Conservation (phyloP, 106 monocot genomes). For the Acorus calamus region DNA sequence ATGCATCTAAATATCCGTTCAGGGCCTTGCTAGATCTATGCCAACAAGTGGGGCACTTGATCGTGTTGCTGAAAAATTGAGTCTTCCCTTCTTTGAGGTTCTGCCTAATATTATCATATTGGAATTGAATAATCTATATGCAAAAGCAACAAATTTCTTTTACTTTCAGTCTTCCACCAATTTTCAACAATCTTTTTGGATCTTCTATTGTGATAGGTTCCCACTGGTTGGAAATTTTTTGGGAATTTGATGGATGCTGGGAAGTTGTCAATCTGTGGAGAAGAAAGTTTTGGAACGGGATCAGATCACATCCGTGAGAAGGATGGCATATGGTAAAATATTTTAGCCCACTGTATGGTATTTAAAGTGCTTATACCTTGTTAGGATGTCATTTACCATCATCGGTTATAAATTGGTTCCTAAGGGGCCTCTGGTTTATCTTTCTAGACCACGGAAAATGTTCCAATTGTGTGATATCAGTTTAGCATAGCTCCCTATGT, state of each 20-base stretch:
- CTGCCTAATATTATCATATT: neutral
- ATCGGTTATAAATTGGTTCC: no score
- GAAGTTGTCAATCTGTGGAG: constrained; percentile 93
- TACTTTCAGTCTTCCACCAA: no score
- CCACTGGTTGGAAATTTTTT: constrained; percentile 99
- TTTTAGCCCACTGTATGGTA: no score
- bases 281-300: constrained; percentile 99
- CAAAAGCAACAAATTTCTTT: no score
- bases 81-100: constrained; percentile 96
- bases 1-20: constrained; percentile 7
- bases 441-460: no score
- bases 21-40: constrained; percentile 99
- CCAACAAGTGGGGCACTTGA: constrained; percentile 98
- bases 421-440: no score
- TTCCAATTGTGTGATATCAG: no score
- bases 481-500: no score
- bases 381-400: no score
- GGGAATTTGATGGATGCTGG: constrained; percentile 98
- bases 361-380: no score
- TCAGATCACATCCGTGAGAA: constrained; percentile 99
- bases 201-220: constrained; percentile 37
- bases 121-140: no score
- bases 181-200: no score
- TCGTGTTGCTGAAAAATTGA: constrained; percentile 83
- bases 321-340: constrained; percentile 88